Conservation (phyloP, 192 early-diverging fungal species). For the Backusella luteola region DNA sequence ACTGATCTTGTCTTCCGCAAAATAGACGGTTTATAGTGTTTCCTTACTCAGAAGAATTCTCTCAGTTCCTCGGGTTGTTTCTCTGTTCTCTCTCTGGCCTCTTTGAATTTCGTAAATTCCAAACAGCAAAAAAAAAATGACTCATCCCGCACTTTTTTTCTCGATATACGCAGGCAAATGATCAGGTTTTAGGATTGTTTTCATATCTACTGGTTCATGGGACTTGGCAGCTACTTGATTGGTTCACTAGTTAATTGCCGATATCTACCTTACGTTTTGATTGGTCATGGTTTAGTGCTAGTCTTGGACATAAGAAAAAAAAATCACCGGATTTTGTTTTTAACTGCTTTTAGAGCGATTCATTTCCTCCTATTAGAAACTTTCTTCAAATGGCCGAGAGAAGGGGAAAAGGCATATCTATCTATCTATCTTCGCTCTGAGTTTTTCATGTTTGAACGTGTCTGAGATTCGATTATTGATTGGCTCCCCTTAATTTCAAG, state of each 20-base stretch:
- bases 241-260: neutral
- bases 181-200: neutral
- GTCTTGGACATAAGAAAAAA: neutral
- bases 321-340: constrained; percentile 3
- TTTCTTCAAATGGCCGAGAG: neutral
- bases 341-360: neutral
- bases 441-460: neutral
- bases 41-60: neutral
- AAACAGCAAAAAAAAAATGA: neutral
- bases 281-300: neutral
- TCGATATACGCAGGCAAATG: neutral
- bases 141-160: neutral
- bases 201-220: neutral
- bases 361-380: neutral
- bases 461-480: neutral
- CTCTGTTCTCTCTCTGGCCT: neutral
- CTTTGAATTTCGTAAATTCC: neutral
- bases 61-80: neutral
- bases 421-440: neutral
- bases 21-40: neutral
- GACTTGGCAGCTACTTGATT: neutral
- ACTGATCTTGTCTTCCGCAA: constrained; percentile 2
- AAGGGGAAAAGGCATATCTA: neutral
- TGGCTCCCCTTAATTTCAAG: neutral
- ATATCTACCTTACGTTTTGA: neutral